Conservation (phyloP, 2,329 filamentous ascomycete genomes). For the Rhexocercosporidium sp. region DNA sequence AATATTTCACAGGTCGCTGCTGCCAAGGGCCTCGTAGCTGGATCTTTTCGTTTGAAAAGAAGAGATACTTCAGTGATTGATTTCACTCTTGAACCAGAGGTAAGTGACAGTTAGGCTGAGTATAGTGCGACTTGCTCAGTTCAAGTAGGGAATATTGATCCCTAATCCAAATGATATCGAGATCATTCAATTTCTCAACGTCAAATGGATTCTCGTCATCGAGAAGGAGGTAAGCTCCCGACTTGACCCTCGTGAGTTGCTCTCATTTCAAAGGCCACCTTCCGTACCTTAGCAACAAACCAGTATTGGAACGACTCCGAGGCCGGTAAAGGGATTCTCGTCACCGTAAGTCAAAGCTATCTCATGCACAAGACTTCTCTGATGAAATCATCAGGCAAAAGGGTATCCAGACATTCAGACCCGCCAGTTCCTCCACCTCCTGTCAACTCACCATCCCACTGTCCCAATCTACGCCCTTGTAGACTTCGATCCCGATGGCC, state of each 20-base stretch:
- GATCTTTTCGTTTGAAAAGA: conserved; percentile 56
- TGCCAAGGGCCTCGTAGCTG: conserved; percentile 73
- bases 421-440: conserved; percentile 62
- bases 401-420: conserved; percentile 81
- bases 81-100: conserved; percentile 48
- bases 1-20: conserved; percentile 64
- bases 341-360: conserved; percentile 59
- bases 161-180: conserved; percentile 58
- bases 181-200: conserved; percentile 52
- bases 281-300: conserved; percentile 66
- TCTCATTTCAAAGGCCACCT: conserved; percentile 67
- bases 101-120: conserved; percentile 26
- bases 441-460: conserved; percentile 53
- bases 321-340: conserved; percentile 63
- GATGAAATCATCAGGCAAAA: conserved; percentile 63
- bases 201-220: conserved; percentile 72
- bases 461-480: conserved; percentile 68
- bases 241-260: background rate
- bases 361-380: background rate
- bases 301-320: conserved; percentile 57
- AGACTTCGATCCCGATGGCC: conserved; percentile 78
- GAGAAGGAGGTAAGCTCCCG: conserved; percentile 71
- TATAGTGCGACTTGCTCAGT: background rate
- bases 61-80: conserved; percentile 50
- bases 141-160: conserved; percentile 61